phyloP scores from a whole-genome alignment of 2,329 filamentous ascomycete genomes.

The Neospermospora avenae region DNA sequence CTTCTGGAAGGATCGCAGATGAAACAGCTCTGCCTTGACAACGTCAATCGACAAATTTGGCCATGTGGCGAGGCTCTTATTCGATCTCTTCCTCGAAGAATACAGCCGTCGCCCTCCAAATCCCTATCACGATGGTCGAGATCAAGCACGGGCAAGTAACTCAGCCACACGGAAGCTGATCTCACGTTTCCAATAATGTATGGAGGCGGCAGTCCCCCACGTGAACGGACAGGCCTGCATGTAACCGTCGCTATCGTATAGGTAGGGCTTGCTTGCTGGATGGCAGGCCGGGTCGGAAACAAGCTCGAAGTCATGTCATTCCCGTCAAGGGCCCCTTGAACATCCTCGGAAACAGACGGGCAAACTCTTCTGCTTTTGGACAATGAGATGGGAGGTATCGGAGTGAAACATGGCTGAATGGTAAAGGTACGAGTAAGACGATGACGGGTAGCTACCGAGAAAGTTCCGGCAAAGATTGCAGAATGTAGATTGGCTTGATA shows the following conservation, averaged over 20 bases:
- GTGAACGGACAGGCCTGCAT: background rate
- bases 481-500: no score
- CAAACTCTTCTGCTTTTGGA: no score
- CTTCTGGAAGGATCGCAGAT: conserved; percentile 1
- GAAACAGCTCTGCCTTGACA: background rate
- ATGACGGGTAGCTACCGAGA: no score
- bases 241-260: no score
- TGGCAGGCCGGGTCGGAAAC: no score
- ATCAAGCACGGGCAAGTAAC: background rate
- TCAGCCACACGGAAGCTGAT: background rate
- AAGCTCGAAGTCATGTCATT: no score
- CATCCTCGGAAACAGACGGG: no score
- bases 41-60: background rate
- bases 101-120: background rate
- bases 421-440: no score
- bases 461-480: no score
- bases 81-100: background rate
- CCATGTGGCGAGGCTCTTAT: background rate
- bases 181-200: background rate
- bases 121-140: background rate
- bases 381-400: no score
- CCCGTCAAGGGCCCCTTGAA: no score
- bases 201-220: background rate
- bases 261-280: background rate
- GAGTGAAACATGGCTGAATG: no score